Evolutionary conservation across 2,329 filamentous ascomycete genomes (phyloP), one percentile per base, ranked within the genome.

Genomic region (Diaporthe ilicicola): DNA sequence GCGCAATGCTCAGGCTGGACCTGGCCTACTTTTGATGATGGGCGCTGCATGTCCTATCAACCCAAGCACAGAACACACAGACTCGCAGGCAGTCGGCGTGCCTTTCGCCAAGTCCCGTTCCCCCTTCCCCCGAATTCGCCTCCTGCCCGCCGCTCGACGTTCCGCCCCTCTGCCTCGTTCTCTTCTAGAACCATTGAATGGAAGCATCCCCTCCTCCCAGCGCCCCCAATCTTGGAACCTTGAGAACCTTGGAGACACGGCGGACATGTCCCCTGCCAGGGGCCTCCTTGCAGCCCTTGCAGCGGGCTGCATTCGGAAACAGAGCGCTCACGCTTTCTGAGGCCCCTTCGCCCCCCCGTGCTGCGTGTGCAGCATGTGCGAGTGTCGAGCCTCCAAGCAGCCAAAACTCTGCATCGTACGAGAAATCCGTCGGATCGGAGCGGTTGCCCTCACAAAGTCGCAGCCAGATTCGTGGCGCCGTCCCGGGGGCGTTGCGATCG

Each of bases 321-420:
- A 15, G 39, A 29, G 56, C 56, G 39, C 56, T 46, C 17, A 37
- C 56, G 37, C 56, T n/a, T 46, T 44, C 24, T 46, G 29, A 39
- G 56, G 17, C 39, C 13, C 24, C 10, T 46, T 19, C 44, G 27
- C 56, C 50, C 13, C 5, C 50, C 22, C n/a, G 32, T 64, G n/a
- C 46, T 54, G 48, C 50, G 51, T 34, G 34, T 66, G 48, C 24
- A 51, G 17, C 24, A 53, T n/a, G n/a, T 46, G 56, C 39, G n/a
- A 46, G 27, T 34, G 27, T 62, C 42, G 59, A 48, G 56, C 27
- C 59, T 46, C 24, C 3, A 27, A 13, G 29, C 27, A 34, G n/a
- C 19, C 66, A 55, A 69, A 69, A 70, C 67, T 65, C 48, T 54
- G 48, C 51, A 65, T 70, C 56, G 39, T 70, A 66, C 68, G 68